Evolutionary conservation across 495 filamentous ascomycete genomes (phyloP), one percentile per base, ranked within the genome.

Genomic region (Aspergillus saccharolyticus): DNA sequence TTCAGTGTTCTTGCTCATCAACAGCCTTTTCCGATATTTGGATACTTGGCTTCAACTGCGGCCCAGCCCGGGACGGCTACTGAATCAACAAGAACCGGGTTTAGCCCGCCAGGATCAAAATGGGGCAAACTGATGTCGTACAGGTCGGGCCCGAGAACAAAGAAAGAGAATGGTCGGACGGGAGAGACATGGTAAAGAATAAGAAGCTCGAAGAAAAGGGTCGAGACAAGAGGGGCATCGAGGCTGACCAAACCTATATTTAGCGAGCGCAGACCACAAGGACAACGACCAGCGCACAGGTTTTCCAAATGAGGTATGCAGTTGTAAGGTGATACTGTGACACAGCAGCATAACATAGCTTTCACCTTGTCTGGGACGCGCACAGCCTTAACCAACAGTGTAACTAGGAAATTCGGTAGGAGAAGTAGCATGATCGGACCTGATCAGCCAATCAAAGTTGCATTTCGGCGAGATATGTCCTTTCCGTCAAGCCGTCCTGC

Each of bases 311-410:
- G 28, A 28, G 47, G 47, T 24, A 16, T 28, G 47, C 22, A 28
- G 22, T 28, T 28, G 24, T 50, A 50, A 30, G 17, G 14, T 28
- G 5, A 28, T 30, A 15, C 47, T 30, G 47, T 50, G 47, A 50
- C 47, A 50, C 47, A 50, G 47, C 47, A 50, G 47, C 47, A 50
- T 50, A 50, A 50, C 47, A 50, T 50, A 50, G 7, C 47, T 50
- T 15, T 6, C 24, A 17, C n/a, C 5, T 3, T 17, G 24, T 50
- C 21, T 50, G 47, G 17, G 47, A 50, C 24, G 7, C 33, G 22
- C 47, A 18, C 15, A 30, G 1, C 22, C 14, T 17, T 17, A n/a
- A 30, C 15, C 47, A 39, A 39, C 33, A 12, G 33, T 39, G 33
- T 14, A 30, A 50, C 24, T 24, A 50, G 47, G 47, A 28, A 17